These are phyloP conservation scores for Pinus albicaulis DNA, from an alignment of 75 land plant species.

Conservation along the genomic window DNA sequence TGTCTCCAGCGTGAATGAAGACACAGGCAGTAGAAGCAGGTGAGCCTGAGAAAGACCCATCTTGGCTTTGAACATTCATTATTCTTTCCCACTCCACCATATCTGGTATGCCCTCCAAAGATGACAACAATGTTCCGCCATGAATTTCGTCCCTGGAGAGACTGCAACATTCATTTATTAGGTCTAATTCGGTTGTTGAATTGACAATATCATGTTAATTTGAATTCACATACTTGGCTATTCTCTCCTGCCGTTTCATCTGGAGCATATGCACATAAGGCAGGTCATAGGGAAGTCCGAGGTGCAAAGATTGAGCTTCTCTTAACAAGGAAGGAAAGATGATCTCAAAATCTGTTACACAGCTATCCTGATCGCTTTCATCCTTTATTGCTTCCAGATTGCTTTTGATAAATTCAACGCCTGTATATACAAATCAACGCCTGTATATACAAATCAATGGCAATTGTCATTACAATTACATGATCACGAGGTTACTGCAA, in stretches of 20 bases:
- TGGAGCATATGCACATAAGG: not conserved
- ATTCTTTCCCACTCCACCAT: slow-evolving; percentile 21
- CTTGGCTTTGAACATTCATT: slow-evolving; percentile 12
- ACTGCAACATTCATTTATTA: not conserved
- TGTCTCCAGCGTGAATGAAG: slow-evolving; percentile 18
- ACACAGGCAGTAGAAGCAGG: slow-evolving; percentile 27
- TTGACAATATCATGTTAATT: not conserved
- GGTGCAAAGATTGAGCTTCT: not conserved
- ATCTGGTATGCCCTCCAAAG: slow-evolving; percentile 19
- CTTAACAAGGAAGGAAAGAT: slow-evolving; percentile 8
- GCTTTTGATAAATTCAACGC: slow-evolving; percentile 23
- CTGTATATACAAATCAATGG: slow-evolving; percentile 1
- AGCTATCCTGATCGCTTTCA: not conserved
- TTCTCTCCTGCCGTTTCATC: not conserved
- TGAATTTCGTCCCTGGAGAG: slow-evolving; percentile 18
- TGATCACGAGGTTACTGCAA: too few species aligned
- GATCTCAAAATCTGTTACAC: not conserved
- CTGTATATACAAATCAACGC: too few species aligned
- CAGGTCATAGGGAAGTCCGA: not conserved
- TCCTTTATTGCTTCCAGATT: slow-evolving; percentile 15
- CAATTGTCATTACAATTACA: not conserved
- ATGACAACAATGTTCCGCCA: slow-evolving; percentile 1
- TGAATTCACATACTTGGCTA: not conserved
- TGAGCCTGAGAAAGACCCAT: slow-evolving; percentile 23
- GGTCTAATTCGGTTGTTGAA: not conserved